Conservation (phyloP, 2,329 filamentous ascomycete species). For the Colletotrichum magnum region DNA sequence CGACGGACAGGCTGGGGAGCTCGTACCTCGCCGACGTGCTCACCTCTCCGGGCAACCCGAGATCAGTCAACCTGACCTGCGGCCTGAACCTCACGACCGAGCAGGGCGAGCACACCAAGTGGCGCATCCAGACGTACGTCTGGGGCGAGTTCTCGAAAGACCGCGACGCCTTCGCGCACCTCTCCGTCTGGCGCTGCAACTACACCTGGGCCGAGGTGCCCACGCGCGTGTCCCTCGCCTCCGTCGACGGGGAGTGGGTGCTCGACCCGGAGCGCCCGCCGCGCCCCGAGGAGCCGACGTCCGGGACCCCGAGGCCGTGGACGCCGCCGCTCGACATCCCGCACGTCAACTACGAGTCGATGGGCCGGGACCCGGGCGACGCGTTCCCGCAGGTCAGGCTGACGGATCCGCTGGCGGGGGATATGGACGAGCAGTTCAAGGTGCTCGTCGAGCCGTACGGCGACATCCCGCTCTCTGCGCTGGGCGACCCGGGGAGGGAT, state of each 20-base stretch:
- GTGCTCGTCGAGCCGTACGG: not conserved
- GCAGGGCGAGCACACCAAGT: too few relatives aligned
- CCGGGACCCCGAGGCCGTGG: not conserved
- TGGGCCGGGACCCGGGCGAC: not conserved
- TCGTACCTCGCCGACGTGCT: not conserved
- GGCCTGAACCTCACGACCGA: not conserved
- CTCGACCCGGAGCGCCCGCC: constrained; percentile 2
- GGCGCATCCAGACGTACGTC: not conserved
- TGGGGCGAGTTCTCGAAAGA: constrained; percentile 2
- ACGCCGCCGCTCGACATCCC: not conserved
- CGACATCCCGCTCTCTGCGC: not conserved
- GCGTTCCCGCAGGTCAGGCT: not conserved
- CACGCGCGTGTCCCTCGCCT: not conserved
- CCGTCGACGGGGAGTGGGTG: not conserved
- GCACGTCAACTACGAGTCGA: not conserved
- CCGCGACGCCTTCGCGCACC: not conserved
- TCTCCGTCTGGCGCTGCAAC: constrained; percentile 6
- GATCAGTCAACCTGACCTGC: not conserved
- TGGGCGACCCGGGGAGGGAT: not conserved
- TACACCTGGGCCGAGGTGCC: constrained; percentile 5
- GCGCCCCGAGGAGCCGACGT: not conserved
- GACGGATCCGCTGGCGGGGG: too few relatives aligned
- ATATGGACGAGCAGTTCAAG: too few relatives aligned
- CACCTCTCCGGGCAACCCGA: not conserved
- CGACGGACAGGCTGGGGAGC: not conserved